Evolutionary conservation across 805 yeast genomes (phyloP).

Genomic region (Teunomyces gatunensis): DNA sequence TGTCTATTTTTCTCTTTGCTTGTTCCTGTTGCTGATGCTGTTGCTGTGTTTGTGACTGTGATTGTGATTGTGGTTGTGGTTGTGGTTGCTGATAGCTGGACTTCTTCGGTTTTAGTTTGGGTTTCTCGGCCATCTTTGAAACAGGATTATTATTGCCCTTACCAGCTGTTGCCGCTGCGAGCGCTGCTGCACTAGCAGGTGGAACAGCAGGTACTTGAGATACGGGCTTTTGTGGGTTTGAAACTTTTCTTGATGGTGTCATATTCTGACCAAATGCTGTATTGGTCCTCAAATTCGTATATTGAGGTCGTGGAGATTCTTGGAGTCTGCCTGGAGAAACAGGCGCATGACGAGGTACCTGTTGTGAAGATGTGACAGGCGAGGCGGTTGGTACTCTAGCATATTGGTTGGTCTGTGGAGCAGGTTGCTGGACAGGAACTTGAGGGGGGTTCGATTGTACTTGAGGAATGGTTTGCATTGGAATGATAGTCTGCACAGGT

Average conservation of each 20-base stretch:
- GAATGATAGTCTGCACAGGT: neutral
- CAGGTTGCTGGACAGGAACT: neutral
- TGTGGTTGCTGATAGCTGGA: neutral
- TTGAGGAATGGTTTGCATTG: neutral
- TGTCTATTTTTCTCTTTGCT: neutral
- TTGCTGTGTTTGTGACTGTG: neutral
- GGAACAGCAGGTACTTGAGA: neutral
- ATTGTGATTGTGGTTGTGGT: neutral
- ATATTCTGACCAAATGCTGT: slow-evolving; percentile 6
- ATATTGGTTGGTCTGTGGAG: neutral
- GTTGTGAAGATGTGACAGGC: neutral
- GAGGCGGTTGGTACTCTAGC: neutral
- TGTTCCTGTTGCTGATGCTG: slow-evolving; percentile 4
- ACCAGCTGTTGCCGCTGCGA: neutral
- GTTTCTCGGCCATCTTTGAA: neutral
- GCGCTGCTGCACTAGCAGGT: slow-evolving; percentile 8
- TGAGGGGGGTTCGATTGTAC: slow-evolving; percentile 1
- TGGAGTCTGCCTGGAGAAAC: neutral
- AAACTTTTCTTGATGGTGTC: slow-evolving; percentile 5
- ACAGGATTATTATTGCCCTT: neutral
- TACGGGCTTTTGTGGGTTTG: neutral
- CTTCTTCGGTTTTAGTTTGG: slow-evolving; percentile 10
- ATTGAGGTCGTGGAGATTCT: neutral
- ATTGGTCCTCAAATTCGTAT: slow-evolving; percentile 4
- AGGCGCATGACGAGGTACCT: neutral